phyloP scores from a whole-genome alignment of 2,329 filamentous ascomycete species.

The Sporothrix dimorphospora region DNA sequence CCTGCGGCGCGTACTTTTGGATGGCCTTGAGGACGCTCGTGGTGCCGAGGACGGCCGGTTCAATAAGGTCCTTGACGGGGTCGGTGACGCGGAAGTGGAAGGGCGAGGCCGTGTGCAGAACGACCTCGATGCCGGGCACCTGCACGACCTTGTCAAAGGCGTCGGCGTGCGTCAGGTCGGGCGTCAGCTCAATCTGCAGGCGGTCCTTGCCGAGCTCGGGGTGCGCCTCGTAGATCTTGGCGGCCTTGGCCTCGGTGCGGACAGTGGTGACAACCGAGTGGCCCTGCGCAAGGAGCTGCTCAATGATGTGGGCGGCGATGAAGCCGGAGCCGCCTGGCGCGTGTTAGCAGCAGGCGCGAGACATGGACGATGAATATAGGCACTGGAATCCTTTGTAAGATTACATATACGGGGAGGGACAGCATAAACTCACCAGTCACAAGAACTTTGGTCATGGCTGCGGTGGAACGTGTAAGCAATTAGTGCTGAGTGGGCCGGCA shows the following conservation, averaged over 20 bases:
- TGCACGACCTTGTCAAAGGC: conserved; percentile 71
- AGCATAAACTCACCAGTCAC: conserved; percentile 45
- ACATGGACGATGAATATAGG: not conserved
- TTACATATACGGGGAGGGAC: not conserved
- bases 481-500: not conserved
- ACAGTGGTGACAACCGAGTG: conserved; percentile 61
- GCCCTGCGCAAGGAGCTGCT: conserved; percentile 55
- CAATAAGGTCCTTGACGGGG: conserved; percentile 56
- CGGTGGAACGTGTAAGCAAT: conserved; percentile 8
- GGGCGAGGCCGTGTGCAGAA: conserved; percentile 64
- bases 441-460: conserved; percentile 50
- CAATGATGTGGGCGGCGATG: conserved; percentile 58
- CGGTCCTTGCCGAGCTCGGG: conserved; percentile 46
- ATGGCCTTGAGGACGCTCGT: conserved; percentile 74
- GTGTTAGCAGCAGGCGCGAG: conserved; percentile 17
- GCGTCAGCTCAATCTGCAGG: conserved; percentile 64
- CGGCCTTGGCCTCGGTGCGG: conserved; percentile 57
- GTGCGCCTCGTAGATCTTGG: conserved; percentile 55
- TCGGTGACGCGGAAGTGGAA: conserved; percentile 59
- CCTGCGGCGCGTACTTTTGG: conserved; percentile 57
- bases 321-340: conserved; percentile 54
- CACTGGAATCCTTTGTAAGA: too few relatives aligned
- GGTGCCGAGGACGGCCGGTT: conserved; percentile 61
- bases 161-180: conserved; percentile 72
- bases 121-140: conserved; percentile 55